These are phyloP conservation scores for Irpex rosettiformis DNA, from an alignment of 1,284 basidiomycete genomes.

Conservation along the genomic window DNA sequence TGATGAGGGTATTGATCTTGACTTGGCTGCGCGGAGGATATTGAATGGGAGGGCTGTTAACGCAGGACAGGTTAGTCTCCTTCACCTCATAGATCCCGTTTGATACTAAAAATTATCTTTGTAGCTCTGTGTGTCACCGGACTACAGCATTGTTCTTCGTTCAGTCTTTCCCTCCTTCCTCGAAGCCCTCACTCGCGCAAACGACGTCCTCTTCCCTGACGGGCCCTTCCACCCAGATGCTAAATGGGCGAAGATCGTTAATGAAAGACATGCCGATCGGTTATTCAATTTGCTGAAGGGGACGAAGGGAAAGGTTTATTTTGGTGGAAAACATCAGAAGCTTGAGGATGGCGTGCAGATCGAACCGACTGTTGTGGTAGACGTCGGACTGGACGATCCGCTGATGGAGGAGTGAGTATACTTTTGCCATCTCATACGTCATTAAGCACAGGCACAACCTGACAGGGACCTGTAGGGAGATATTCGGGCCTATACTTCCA, in stretches of 20 bases:
- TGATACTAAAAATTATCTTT: not conserved
- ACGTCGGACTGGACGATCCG: constrained; percentile 45
- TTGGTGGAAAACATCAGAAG: constrained; percentile 41
- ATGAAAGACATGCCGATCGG: constrained; percentile 46
- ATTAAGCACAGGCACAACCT: not conserved
- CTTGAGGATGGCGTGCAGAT: constrained; percentile 38
- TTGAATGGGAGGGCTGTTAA: constrained; percentile 80
- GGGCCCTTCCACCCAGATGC: constrained; percentile 37
- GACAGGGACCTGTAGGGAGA: constrained; percentile 38
- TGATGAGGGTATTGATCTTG: constrained; percentile 61
- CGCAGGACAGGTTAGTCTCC: constrained; percentile 56
- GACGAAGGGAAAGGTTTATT: constrained; percentile 53
- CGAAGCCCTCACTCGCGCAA: constrained; percentile 39
- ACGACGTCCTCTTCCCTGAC: constrained; percentile 33
- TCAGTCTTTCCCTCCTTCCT: constrained; percentile 50
- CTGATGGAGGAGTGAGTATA: constrained; percentile 47
- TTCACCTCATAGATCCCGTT: not conserved
- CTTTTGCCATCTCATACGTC: not conserved
- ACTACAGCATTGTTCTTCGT: constrained; percentile 57
- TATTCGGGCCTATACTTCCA: constrained; percentile 69
- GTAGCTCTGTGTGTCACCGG: constrained; percentile 58
- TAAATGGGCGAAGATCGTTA: constrained; percentile 43
- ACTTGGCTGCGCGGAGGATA: constrained; percentile 55
- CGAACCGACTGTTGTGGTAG: constrained; percentile 45
- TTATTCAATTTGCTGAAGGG: constrained; percentile 43